These are phyloP conservation scores for Mycena galopus DNA, from an alignment of 768 basidiomycete species.

Conservation along the genomic window DNA sequence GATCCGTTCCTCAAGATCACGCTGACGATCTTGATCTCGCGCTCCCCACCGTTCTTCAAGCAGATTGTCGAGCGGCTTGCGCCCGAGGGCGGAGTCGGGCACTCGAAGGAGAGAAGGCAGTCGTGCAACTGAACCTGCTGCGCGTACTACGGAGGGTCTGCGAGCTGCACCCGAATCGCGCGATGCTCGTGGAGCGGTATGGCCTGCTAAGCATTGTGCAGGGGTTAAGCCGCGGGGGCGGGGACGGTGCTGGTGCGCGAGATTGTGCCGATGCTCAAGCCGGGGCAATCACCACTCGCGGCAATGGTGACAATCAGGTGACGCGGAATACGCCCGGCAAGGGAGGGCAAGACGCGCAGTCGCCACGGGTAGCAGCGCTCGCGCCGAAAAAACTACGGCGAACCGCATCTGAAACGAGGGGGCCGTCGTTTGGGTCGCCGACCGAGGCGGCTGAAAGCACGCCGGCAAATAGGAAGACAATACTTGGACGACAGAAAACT, in stretches of 20 bases:
- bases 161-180: slow-evolving; percentile 90
- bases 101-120: slow-evolving; percentile 69
- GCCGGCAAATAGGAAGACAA: too few relatives aligned
- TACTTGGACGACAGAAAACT: too few relatives aligned
- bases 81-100: slow-evolving; percentile 51
- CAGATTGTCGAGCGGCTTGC: slow-evolving; percentile 87
- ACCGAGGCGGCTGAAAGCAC: too few relatives aligned
- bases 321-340: slow-evolving; percentile 38
- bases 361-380: slow-evolving; percentile 46
- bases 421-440: slow-evolving; percentile 36
- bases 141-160: slow-evolving; percentile 87
- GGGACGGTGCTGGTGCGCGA: slow-evolving; percentile 93
- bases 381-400: too few relatives aligned
- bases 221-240: slow-evolving; percentile 76
- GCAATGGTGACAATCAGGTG: slow-evolving; percentile 34
- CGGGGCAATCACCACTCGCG: slow-evolving; percentile 56
- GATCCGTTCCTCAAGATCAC: slow-evolving; percentile 94
- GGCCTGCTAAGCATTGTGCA: slow-evolving; percentile 86
- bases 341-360: slow-evolving; percentile 35
- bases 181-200: slow-evolving; percentile 84
- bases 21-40: slow-evolving; percentile 83
- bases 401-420: slow-evolving; percentile 80
- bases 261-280: slow-evolving; percentile 82
- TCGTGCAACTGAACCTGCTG: slow-evolving; percentile 91
- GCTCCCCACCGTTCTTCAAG: slow-evolving; percentile 85